Base-by-base conservation (phyloP, 441 rosid species). In the Populus trichocarpa region DNA sequence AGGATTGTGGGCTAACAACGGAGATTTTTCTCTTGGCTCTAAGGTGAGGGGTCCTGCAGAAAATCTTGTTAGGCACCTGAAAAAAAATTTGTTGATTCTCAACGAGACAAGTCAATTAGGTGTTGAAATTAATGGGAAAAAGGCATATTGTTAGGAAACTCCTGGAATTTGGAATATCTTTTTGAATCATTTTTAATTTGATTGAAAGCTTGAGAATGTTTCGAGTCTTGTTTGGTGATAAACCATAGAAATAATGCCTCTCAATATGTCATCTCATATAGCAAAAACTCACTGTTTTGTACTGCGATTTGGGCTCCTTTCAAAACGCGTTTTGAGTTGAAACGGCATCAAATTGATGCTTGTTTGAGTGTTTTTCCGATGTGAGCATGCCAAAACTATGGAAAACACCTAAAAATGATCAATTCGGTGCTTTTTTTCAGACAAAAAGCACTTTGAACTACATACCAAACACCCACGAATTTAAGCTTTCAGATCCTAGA, bases 1-100 rank as follows among this genome's bases (percentile, higher is more conserved):
- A 14, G 86, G 86, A 6, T 40, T 73, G 61, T 88, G 91, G 89
- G 32, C 71, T 8, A 33, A 57, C 13, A 65, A 28, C 35, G 83
- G 80, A 6, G 80, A 79, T 14, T 79, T 23, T 69, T 70, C 82
- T 57, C 83, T 79, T 36, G 79, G 78, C 2, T 20, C 67, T 25
- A 79, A 57, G 85, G 85, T 2, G 25, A 25, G 25, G 25, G 25
- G 25, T 50, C 57, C 20, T 50, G 20, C 6, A 50, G 11, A 79
- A 22, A 53, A 1, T 23, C 3, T 22, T 22, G 3, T 14, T 22
- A 18, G 61, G 61, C n/a, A 53, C 8, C 8, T 53, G 22, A 18
- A 53, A 46, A 14, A 42, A 18, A 16, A 1, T 14, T 53, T 53
- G 22, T 53, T 53, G 22, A 53, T 53, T 53, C n/a, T 53, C 61